These are phyloP conservation scores for Ceratocystis cacaofunesta DNA, from an alignment of 2,329 filamentous ascomycete genomes.

Conservation along the genomic window DNA sequence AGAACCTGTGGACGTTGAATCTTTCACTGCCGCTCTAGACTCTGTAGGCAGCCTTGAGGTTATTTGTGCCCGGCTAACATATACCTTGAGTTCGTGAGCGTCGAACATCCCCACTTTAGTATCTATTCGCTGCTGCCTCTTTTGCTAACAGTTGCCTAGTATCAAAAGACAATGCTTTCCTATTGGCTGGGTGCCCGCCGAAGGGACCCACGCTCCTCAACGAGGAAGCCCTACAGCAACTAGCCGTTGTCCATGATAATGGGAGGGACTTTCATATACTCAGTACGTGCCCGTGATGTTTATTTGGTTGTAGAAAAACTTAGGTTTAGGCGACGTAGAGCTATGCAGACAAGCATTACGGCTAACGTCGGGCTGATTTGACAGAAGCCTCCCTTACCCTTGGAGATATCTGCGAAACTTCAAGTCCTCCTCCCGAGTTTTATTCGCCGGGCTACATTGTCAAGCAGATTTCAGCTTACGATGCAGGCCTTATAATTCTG, in stretches of 20 bases:
- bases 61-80: conserved; percentile 26
- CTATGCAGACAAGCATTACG: not conserved
- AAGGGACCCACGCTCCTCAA: not conserved
- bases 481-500: conserved; percentile 35
- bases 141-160: not conserved
- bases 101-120: not conserved
- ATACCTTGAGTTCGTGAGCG: conserved; percentile 32
- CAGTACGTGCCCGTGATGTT: not conserved
- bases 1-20: conserved; percentile 32
- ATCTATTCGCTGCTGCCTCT: not conserved
- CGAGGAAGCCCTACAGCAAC: not conserved
- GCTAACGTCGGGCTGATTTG: not conserved
- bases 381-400: not conserved
- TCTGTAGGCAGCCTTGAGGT: conserved; percentile 26
- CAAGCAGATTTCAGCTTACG: conserved; percentile 32
- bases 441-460: conserved; percentile 19
- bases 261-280: not conserved
- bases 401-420: not conserved
- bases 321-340: not conserved
- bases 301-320: not conserved
- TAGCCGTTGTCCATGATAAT: conserved; percentile 5
- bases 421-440: not conserved
- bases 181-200: conserved; percentile 11
- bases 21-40: conserved; percentile 31
- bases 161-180: not conserved